Conservation (phyloP, 2,329 filamentous ascomycete genomes). For the Coniosporium tulheliwenetii region DNA sequence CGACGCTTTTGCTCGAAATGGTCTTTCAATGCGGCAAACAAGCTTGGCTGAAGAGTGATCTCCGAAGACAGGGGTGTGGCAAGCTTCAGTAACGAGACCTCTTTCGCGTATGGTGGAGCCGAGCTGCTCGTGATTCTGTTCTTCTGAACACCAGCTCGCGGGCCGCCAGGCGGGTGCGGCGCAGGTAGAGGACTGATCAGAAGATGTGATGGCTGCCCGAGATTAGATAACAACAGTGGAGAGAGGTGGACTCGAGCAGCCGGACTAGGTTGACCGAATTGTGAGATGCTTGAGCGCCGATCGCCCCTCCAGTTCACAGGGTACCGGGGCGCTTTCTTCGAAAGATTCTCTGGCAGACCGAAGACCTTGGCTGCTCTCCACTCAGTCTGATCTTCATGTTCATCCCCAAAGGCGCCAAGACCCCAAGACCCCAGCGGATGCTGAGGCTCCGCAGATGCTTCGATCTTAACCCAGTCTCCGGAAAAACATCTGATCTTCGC, state of each 20-base stretch:
- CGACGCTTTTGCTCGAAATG: constrained; percentile 75
- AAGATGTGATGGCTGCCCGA: constrained; percentile 64
- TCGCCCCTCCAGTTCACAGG: constrained; percentile 33
- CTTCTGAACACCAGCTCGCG: constrained; percentile 9
- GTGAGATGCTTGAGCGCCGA: constrained; percentile 39
- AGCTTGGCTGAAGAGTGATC: constrained; percentile 64
- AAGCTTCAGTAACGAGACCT: constrained; percentile 79
- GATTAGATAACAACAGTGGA: constrained; percentile 72
- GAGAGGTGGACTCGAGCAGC: constrained; percentile 35
- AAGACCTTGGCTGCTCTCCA: constrained; percentile 85
- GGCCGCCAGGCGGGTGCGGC: constrained; percentile 21
- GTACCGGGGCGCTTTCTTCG: constrained; percentile 37
- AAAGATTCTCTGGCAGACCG: constrained; percentile 61
- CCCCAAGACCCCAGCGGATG: constrained; percentile 51
- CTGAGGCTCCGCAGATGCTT: constrained; percentile 59
- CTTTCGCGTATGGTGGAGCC: constrained; percentile 47
- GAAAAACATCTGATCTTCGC: constrained; percentile 92
- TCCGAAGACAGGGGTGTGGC: constrained; percentile 82
- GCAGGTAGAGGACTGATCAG: constrained; percentile 56
- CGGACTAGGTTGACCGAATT: constrained; percentile 6
- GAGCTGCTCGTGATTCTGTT: constrained; percentile 14
- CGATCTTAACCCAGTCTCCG: constrained; percentile 86
- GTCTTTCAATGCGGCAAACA: constrained; percentile 73
- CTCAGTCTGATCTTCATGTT: constrained; percentile 41
- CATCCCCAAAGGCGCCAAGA: constrained; percentile 49